Percentiles rank a stretch among this genome's conserved stretches.
These are phyloP conservation scores for Pyrenochaeta sp. DNA, from an alignment of 2,329 filamentous ascomycete species.

Conservation along the genomic window DNA sequence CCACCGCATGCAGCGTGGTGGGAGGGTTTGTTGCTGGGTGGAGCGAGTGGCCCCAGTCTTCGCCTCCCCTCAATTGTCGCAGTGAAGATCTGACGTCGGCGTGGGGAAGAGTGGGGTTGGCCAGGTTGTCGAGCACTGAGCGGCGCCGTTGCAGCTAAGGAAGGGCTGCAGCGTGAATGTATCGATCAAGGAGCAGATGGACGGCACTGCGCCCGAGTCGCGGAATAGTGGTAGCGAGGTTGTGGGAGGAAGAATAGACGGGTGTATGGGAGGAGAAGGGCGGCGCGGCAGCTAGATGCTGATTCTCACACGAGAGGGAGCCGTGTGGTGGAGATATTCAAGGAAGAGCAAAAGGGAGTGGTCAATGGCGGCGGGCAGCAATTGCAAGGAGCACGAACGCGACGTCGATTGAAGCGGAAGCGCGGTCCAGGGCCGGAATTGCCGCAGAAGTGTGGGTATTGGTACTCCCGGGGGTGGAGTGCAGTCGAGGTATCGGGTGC, in stretches of 20 bases:
- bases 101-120: no score
- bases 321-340: background rate
- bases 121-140: no score
- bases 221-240: background rate
- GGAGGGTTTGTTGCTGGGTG: slow-evolving; percentile 3
- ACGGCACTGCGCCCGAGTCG: no score
- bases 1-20: slow-evolving; percentile 2
- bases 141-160: no score
- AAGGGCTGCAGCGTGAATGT: no score
- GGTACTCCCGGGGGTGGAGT: background rate
- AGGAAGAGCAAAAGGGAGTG: background rate
- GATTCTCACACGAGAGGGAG: background rate
- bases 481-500: slow-evolving; percentile 6
- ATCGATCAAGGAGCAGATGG: no score
- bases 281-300: background rate
- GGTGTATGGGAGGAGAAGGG: background rate
- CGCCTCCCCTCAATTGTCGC: no score
- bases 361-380: background rate
- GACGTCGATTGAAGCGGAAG: background rate
- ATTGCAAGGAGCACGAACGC: background rate
- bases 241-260: slow-evolving; percentile 7
- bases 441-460: background rate
- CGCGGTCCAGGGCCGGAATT: background rate
- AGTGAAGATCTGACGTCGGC: no score
- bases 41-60: background rate